These are phyloP conservation scores for Yarrowia keelungensis DNA, from an alignment of 805 yeast genomes.

Conservation along the genomic window DNA sequence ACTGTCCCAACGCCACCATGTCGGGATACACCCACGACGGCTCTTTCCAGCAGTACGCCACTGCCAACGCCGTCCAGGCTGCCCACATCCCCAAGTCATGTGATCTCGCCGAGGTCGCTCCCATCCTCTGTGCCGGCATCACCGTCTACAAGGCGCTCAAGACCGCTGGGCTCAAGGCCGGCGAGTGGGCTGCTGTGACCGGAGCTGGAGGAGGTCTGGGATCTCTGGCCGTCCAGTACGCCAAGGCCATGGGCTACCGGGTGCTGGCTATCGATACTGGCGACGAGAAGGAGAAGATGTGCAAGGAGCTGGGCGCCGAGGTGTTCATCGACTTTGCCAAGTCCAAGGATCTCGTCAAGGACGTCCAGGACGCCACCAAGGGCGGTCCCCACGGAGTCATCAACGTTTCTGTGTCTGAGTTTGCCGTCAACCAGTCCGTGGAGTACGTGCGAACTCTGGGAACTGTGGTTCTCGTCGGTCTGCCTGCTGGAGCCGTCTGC, in stretches of 20 bases:
- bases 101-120: conserved; percentile 16
- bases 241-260: conserved; percentile 76
- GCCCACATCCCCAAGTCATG: conserved; percentile 20
- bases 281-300: conserved; percentile 63
- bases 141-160: conserved; percentile 76
- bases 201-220: conserved; percentile 87
- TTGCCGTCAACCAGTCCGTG: conserved; percentile 48
- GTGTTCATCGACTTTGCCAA: conserved; percentile 63
- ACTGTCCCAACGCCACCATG: conserved; percentile 21
- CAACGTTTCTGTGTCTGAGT: conserved; percentile 20
- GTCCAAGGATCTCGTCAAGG: conserved; percentile 57
- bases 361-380: conserved; percentile 56
- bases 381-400: conserved; percentile 54
- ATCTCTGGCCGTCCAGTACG: conserved; percentile 75
- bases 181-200: conserved; percentile 77
- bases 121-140: conserved; percentile 23
- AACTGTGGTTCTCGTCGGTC: conserved; percentile 66
- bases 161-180: conserved; percentile 72
- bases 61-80: conserved; percentile 24
- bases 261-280: conserved; percentile 77
- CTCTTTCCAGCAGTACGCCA: conserved; percentile 26
- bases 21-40: conserved; percentile 22
- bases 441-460: conserved; percentile 58
- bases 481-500: conserved; percentile 67
- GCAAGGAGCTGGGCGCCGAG: conserved; percentile 68